Conservation (phyloP, 192 early-diverging fungal species). For the Coemansia furcata region DNA sequence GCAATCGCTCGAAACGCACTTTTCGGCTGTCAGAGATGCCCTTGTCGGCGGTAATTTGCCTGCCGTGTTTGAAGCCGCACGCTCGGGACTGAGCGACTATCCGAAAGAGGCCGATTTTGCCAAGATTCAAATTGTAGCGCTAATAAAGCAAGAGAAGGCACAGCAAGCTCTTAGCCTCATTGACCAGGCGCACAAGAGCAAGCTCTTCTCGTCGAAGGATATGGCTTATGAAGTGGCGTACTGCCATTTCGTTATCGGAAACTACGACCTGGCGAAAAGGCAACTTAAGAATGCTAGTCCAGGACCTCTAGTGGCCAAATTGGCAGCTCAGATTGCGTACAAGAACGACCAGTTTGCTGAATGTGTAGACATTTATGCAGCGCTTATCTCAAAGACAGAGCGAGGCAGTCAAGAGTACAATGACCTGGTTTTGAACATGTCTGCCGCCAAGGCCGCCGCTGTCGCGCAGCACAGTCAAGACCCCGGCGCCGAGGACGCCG, state of each 20-base stretch:
- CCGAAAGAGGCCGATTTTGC: conserved; percentile 36
- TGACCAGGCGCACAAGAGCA: conserved; percentile 17
- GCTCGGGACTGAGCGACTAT: conserved; percentile 18
- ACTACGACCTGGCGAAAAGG: conserved; percentile 22
- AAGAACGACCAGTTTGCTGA: conserved; percentile 34
- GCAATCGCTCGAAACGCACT: conserved; percentile 25
- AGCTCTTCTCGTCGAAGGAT: conserved; percentile 9
- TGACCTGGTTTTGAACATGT: conserved; percentile 36
- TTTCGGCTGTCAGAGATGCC: conserved; percentile 27
- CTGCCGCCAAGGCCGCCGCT: conserved; percentile 41
- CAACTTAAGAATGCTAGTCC: conserved; percentile 13
- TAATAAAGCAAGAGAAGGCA: conserved; percentile 39
- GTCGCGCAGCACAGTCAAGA: conserved; percentile 13
- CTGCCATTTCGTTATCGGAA: conserved; percentile 36
- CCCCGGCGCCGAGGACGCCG: not conserved
- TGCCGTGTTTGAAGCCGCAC: conserved; percentile 18
- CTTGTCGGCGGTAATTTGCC: conserved; percentile 19
- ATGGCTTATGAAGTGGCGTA: conserved; percentile 42
- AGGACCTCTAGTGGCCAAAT: conserved; percentile 8
- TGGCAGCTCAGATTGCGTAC: conserved; percentile 51
- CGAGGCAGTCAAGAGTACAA: conserved; percentile 13
- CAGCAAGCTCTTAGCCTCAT: conserved; percentile 28
- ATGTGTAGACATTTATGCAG: conserved; percentile 31
- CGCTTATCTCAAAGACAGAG: conserved; percentile 16
- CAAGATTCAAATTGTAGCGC: conserved; percentile 42